Base-by-base conservation (phyloP, 1,284 basidiomycete species). In the Inonotus obliquus region DNA sequence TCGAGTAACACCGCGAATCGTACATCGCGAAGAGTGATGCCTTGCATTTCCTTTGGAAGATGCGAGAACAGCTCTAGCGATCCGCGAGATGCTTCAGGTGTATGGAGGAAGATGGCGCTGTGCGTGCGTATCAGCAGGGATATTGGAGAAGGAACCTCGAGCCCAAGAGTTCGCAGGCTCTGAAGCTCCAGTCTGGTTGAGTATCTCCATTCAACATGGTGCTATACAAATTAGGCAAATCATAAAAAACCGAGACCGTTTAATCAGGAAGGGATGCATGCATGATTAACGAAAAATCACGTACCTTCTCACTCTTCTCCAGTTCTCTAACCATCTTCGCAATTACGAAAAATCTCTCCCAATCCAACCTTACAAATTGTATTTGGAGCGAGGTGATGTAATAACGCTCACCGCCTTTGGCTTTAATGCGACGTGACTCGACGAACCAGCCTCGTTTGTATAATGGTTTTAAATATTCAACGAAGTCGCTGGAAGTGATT, bases 21-120 rank as follows among this genome's bases (percentile, higher is more conserved):
- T 44, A 84, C 63, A 66, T 86, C 84, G 52, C 82, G 81, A 1
- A 74, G 66, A 0, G 84, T 85, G 54, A 86, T 72, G 0, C 78
- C 79, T 44, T 44, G 17, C 19, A n/a, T 11, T 21, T 9, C n/a
- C 7, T 44, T n/a, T 17, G 32, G 32, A 9, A 32, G 10, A n/a
- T 19, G 19, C 2, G 6, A 44, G 41, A 21, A 17, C 2, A 17
- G 7, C 17, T 21, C 19, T 6, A 55, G 63, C 48, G 63, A 23
- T 56, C 32, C 32, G 21, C 21, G 7, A 57, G 64, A 25, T 65
- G 7, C 35, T 64, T 60, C 13, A 11, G 21, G 35, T 17, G 23
- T 47, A 13, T 11, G 19, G 32, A 54, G 65, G 39, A 68, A 64
- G 25, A 70, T 67, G 7, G 77, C 79, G 10, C 69, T 67, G 60